These are phyloP conservation scores for Fusarium sp. DNA, from an alignment of 2,329 filamentous ascomycete species.

Conservation along the genomic window DNA sequence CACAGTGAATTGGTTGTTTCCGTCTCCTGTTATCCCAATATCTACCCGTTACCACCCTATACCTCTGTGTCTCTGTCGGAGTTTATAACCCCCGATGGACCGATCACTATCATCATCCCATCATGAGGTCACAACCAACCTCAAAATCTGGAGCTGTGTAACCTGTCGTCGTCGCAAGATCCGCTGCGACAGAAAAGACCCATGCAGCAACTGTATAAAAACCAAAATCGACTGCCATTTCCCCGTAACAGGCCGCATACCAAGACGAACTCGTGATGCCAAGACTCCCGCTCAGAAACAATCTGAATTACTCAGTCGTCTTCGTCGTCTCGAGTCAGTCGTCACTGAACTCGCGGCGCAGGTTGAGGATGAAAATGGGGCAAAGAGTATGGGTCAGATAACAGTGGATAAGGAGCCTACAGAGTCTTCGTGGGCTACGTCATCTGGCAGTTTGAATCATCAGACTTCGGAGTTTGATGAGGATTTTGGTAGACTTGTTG, in stretches of 20 bases:
- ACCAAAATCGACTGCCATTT: constrained; percentile 48
- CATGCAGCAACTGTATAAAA: constrained; percentile 46
- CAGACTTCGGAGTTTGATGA: constrained; percentile 42
- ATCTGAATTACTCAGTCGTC: constrained; percentile 46
- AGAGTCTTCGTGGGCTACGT: constrained; percentile 9
- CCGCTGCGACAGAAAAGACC: constrained; percentile 47
- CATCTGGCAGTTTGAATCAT: neutral
- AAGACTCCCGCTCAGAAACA: constrained; percentile 46
- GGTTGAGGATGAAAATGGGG: constrained; percentile 44
- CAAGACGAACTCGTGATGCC: constrained; percentile 41
- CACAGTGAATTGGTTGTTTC: neutral
- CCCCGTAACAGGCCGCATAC: constrained; percentile 48
- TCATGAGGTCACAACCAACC: constrained; percentile 10
- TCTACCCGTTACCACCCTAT: neutral
- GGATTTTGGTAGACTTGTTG: constrained; percentile 47
- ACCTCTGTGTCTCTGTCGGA: constrained; percentile 1
- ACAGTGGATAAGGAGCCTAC: constrained; percentile 19
- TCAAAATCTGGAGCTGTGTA: constrained; percentile 50
- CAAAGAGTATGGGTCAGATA: constrained; percentile 10
- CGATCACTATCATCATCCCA: constrained; percentile 20
- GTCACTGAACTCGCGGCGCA: constrained; percentile 49
- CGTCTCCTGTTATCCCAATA: neutral
- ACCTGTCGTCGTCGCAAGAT: constrained; percentile 49
- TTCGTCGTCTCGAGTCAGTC: constrained; percentile 47
- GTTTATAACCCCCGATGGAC: constrained; percentile 34